Conservation (phyloP, 257 asterid genomes). For the Agastache rugosa region DNA sequence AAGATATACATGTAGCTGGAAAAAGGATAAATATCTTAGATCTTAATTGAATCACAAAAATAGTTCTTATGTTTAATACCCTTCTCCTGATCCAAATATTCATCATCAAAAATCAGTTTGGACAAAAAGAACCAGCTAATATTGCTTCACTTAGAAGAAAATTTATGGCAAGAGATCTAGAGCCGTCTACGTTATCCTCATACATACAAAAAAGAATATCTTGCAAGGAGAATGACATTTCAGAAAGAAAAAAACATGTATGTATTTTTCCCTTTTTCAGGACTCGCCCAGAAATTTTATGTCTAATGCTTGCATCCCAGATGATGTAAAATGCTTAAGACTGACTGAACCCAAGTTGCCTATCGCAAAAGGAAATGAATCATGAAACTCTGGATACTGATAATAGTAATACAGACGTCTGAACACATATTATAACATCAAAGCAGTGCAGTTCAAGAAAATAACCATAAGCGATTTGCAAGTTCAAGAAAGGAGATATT, state of each 20-base stretch:
- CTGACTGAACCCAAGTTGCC: not conserved
- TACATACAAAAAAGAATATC: not conserved
- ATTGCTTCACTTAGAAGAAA: not conserved
- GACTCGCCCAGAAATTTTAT: not conserved
- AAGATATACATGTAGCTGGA: constrained; percentile 13
- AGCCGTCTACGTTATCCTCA: constrained; percentile 1
- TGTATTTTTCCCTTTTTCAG: constrained; percentile 1
- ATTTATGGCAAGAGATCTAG: constrained; percentile 9
- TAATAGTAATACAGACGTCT: not conserved
- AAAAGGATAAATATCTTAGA: constrained; percentile 12
- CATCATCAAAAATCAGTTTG: not conserved
- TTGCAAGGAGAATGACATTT: constrained; percentile 15
- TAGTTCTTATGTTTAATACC: not conserved
- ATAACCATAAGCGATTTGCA: not conserved
- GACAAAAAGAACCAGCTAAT: constrained; percentile 1
- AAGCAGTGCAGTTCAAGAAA: not conserved
- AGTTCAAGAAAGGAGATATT: not conserved
- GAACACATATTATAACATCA: not conserved
- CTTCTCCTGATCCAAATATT: constrained; percentile 10
- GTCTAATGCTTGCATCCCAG: not conserved
- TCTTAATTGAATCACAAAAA: not conserved
- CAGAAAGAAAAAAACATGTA: not conserved
- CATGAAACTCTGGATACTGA: not conserved
- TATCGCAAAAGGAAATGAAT: not conserved
- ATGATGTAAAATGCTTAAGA: not conserved